Evolutionary conservation across 139 green algal genomes (phyloP), one percentile per base, ranked within the genome.

Genomic region (Edaphochlamys debaryana): DNA sequence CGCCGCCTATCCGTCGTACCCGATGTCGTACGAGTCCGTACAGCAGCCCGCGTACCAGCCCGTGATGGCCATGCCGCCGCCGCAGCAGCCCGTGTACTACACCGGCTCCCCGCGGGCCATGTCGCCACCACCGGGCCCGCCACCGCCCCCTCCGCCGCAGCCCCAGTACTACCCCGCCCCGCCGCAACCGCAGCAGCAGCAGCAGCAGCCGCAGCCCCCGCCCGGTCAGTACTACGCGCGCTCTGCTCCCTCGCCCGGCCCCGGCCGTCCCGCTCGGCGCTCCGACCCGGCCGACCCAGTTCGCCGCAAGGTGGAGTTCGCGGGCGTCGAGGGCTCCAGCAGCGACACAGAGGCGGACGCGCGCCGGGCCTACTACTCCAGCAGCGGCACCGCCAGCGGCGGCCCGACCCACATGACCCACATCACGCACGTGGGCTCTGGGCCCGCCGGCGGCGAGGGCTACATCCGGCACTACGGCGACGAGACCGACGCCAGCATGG

Each of bases 291-390:
- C 30, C 29, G 36, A 58, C 75, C 63, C 76, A 23, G 76, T 38
- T 2, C 76, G 76, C 3, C 62, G 76, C 32, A 41, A 42, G 1
- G 76, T 82, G 50, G 67, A 80, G 56, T 69, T 81, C 80, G 60
- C 25, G 40, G 74, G 58, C 30, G 30, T 71, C 36, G 30, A 8
- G 34, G 2, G 17, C 36, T 40, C 36, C 50, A 36, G 56, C 74
- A 58, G 50, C 74, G 40, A 40, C 74, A 60, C 40, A 30, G 29
- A 42, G 4, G 34, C 29, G 34, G 64, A 69, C 3, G 34, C 5
- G 13, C 23, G 30, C 69, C 5, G 32, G 22, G 50, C 30, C 9
- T 20, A 17, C 4, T 7, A 9, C 38, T 17, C 38, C 67, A 52
- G 67, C 38, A 32, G 37, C 67, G n/a, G n/a, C n/a, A n/a, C n/a